phyloP scores from a whole-genome alignment of 345 rosid genomes.

The Turritis glabra region DNA sequence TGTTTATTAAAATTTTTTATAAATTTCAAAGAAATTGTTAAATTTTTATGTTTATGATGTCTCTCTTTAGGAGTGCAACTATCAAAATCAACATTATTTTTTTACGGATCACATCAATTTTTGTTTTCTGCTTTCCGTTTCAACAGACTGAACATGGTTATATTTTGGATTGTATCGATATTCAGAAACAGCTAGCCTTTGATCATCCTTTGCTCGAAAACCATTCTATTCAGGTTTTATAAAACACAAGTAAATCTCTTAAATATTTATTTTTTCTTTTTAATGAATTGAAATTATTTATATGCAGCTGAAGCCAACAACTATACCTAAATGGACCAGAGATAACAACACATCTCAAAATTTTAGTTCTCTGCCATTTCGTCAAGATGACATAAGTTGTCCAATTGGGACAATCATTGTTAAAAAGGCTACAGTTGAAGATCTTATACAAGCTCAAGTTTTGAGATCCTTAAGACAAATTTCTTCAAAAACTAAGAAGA shows the following conservation, averaged over 20 bases:
- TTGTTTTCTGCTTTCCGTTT: not conserved
- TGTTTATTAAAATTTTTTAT: too few relatives aligned
- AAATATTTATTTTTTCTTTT: not conserved
- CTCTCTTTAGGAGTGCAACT: not conserved
- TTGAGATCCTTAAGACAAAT: not conserved
- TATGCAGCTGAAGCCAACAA: constrained; percentile 18
- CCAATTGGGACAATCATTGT: constrained; percentile 24
- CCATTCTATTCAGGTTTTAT: constrained; percentile 30
- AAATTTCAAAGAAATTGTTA: not conserved
- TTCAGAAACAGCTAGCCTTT: constrained; percentile 31
- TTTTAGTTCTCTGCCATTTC: not conserved
- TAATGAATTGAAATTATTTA: not conserved
- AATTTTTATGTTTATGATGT: not conserved
- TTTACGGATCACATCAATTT: not conserved
- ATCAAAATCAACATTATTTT: not conserved
- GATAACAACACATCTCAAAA: not conserved
- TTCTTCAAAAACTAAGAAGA: not conserved
- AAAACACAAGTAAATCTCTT: not conserved
- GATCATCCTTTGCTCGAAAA: constrained; percentile 33
- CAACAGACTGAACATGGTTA: constrained; percentile 35
- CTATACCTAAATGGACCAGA: constrained; percentile 9
- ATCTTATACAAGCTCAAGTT: not conserved
- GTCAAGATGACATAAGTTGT: constrained; percentile 1
- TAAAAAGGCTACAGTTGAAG: not conserved
- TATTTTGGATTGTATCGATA: constrained; percentile 37